Conservation (phyloP, 2,329 filamentous ascomycete genomes). For the Arthrobotrys megalospora region DNA sequence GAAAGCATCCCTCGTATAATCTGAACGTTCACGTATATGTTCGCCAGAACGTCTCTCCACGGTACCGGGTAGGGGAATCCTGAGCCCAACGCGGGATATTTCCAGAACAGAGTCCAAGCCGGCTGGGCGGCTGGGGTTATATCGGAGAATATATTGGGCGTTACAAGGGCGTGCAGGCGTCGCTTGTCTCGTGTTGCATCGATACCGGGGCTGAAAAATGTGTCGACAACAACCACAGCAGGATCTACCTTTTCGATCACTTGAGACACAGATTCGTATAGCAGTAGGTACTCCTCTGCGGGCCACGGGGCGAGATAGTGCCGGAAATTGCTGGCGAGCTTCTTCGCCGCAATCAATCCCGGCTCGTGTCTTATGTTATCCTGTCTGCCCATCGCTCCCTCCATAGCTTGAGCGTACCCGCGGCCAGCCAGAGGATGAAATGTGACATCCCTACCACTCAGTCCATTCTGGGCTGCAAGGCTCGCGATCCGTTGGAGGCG, state of each 20-base stretch:
- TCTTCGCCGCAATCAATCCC: slow-evolving; percentile 1
- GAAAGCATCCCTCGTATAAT: too few relatives aligned
- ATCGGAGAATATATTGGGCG: slow-evolving; percentile 58
- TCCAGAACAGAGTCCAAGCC: slow-evolving; percentile 59
- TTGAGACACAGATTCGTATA: too few relatives aligned
- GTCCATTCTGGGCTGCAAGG: too few relatives aligned
- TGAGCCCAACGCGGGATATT: slow-evolving; percentile 62
- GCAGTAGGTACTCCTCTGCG: too few relatives aligned
- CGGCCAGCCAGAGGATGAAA: too few relatives aligned
- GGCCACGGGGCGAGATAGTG: slow-evolving; percentile 20
- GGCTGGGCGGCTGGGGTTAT: slow-evolving; percentile 54
- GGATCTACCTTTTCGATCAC: too few relatives aligned
- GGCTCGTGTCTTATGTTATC: slow-evolving; percentile 2
- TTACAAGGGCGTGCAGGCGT: slow-evolving; percentile 52
- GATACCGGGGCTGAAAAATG: slow-evolving; percentile 32
- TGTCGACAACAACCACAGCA: too few relatives aligned
- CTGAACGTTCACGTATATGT: too few relatives aligned
- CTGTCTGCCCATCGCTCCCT: background rate
- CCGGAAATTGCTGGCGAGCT: slow-evolving; percentile 13
- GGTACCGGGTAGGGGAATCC: too few relatives aligned
- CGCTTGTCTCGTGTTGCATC: slow-evolving; percentile 57
- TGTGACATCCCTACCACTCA: too few relatives aligned
- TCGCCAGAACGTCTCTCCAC: too few relatives aligned
- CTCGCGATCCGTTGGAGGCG: background rate
- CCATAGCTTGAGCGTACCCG: too few relatives aligned